phyloP scores from a whole-genome alignment of 345 rosid species.

The Euphorbia pulcherrima region DNA sequence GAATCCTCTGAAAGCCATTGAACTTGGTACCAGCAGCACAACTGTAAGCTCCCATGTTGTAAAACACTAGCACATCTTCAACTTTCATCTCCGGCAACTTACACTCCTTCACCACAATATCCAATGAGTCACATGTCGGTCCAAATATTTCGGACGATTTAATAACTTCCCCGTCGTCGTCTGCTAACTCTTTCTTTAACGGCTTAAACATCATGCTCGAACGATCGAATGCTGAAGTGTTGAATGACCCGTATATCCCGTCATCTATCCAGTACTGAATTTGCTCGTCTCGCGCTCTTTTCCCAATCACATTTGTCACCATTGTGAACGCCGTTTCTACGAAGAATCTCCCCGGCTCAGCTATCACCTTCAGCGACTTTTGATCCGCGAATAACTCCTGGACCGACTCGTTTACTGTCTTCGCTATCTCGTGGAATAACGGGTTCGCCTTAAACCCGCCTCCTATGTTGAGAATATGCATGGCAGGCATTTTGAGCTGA shows the following conservation, averaged over 20 bases:
- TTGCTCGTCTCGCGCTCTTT: conserved; percentile 25
- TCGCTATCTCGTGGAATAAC: conserved; percentile 21
- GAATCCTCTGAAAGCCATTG: too few relatives aligned
- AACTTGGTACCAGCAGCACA: too few relatives aligned
- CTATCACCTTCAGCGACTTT: conserved; percentile 14
- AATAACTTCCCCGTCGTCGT: background rate
- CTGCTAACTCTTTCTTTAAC: background rate
- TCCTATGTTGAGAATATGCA: conserved; percentile 27
- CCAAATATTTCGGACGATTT: conserved; percentile 35
- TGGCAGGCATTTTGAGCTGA: conserved; percentile 21
- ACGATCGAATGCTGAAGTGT: conserved; percentile 12
- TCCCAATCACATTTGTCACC: conserved; percentile 31
- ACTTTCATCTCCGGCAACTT: too few relatives aligned
- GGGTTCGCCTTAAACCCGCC: conserved; percentile 32
- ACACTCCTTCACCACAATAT: too few relatives aligned
- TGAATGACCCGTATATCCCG: conserved; percentile 32
- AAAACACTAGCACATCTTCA: too few relatives aligned
- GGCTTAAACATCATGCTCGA: conserved; percentile 24
- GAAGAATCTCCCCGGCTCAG: conserved; percentile 35
- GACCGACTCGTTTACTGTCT: conserved; percentile 22
- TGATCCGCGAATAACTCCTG: conserved; percentile 16
- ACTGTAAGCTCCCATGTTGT: too few relatives aligned
- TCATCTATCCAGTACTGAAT: conserved; percentile 41
- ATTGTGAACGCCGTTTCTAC: conserved; percentile 29
- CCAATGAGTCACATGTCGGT: conserved; percentile 31